Percentiles rank a stretch among this genome's conserved stretches.
Conservation (phyloP, 352 stramenopile species). For the Halophytophthora batemanensis region DNA sequence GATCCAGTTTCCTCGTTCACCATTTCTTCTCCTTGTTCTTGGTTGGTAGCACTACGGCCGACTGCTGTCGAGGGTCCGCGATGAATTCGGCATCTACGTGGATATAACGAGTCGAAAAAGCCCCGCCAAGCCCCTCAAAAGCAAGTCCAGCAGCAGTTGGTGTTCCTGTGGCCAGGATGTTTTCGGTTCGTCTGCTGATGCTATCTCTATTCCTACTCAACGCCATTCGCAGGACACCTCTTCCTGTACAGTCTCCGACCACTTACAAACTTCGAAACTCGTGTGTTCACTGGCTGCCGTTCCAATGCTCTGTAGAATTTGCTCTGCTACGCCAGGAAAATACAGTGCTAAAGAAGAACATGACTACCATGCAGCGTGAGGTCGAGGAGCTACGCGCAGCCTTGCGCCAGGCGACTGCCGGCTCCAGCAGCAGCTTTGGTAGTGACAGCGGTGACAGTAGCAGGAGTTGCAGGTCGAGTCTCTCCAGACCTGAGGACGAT, state of each 20-base stretch:
- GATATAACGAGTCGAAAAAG: slow-evolving; percentile 23
- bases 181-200: slow-evolving; percentile 16
- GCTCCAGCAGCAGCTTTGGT: too few relatives aligned
- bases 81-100: slow-evolving; percentile 61
- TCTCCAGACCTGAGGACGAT: slow-evolving; percentile 13
- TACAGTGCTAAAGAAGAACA: slow-evolving; percentile 43
- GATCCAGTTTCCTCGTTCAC: not conserved
- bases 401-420: slow-evolving; percentile 12
- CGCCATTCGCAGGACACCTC: not conserved
- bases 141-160: slow-evolving; percentile 8
- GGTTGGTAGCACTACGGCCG: slow-evolving; percentile 42
- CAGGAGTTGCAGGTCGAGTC: slow-evolving; percentile 6
- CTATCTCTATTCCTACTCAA: not conserved
- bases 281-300: not conserved
- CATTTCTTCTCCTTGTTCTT: not conserved
- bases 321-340: slow-evolving; percentile 56
- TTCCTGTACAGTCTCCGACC: too few relatives aligned
- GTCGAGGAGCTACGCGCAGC: slow-evolving; percentile 44
- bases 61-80: slow-evolving; percentile 51
- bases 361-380: slow-evolving; percentile 44
- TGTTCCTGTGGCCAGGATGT: slow-evolving; percentile 23
- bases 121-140: slow-evolving; percentile 10
- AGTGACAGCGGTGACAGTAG: slow-evolving; percentile 7
- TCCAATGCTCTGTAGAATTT: slow-evolving; percentile 27
- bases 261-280: not conserved